Conservation (phyloP, 352 stramenopile species). For the Thalassiosira mediterranea region DNA sequence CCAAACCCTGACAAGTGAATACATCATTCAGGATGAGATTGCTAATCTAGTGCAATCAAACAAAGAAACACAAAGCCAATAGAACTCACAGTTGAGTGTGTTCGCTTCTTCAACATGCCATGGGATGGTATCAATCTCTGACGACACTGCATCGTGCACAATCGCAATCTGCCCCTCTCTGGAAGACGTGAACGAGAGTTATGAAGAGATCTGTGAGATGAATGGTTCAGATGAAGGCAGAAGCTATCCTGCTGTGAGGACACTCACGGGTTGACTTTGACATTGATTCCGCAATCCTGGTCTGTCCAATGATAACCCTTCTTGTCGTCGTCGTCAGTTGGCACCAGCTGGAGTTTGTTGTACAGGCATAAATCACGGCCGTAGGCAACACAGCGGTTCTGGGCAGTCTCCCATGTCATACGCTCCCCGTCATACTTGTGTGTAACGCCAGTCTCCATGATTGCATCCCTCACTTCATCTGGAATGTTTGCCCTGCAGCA, state of each 20-base stretch:
- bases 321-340: constrained; percentile 25
- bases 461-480: constrained; percentile 24
- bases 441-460: constrained; percentile 13
- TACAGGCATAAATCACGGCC: background rate
- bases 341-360: background rate
- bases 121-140: constrained; percentile 32
- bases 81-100: background rate
- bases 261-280: constrained; percentile 74
- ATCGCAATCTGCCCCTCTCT: constrained; percentile 52
- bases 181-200: too few species aligned
- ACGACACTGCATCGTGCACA: constrained; percentile 52
- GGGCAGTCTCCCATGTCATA: constrained; percentile 28
- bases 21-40: too few species aligned
- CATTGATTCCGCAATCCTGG: constrained; percentile 48
- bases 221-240: too few species aligned
- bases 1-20: too few species aligned
- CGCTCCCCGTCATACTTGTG: constrained; percentile 47
- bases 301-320: constrained; percentile 37
- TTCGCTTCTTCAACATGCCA: constrained; percentile 46
- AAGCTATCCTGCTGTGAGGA: too few species aligned
- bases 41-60: too few species aligned
- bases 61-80: too few species aligned
- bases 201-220: too few species aligned
- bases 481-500: constrained; percentile 40
- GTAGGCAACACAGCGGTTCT: constrained; percentile 15